Evolutionary conservation across 1,284 basidiomycete genomes (phyloP).

Genomic region (Laetiporus sulphureus): DNA sequence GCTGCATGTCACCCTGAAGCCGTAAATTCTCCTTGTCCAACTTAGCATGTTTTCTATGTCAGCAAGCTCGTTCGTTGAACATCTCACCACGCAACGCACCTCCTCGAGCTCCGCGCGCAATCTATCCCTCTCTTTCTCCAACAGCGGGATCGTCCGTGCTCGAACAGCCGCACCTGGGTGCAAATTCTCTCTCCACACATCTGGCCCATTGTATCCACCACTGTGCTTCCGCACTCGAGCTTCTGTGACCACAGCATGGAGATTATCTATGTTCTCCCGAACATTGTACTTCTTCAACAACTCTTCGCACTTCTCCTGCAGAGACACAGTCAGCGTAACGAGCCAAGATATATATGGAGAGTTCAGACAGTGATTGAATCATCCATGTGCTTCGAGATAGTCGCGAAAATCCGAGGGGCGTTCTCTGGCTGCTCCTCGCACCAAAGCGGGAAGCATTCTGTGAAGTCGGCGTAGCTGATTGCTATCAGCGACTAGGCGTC

Average conservation of each 20-base stretch:
- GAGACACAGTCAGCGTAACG: slow-evolving; percentile 4
- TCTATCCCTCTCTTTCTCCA: slow-evolving; percentile 47
- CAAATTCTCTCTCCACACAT: slow-evolving; percentile 56
- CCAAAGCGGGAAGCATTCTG: slow-evolving; percentile 69
- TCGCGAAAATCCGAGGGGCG: slow-evolving; percentile 57
- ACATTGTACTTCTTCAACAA: slow-evolving; percentile 59
- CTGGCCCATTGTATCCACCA: slow-evolving; percentile 37
- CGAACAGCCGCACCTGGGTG: slow-evolving; percentile 53
- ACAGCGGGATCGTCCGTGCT: slow-evolving; percentile 52
- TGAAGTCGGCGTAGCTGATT: slow-evolving; percentile 66
- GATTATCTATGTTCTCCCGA: slow-evolving; percentile 57
- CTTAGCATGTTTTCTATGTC: slow-evolving; percentile 32
- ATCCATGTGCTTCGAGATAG: slow-evolving; percentile 64
- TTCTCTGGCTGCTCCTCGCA: slow-evolving; percentile 69
- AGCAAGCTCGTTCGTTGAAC: background rate
- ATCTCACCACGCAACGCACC: slow-evolving; percentile 29
- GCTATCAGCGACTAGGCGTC: background rate
- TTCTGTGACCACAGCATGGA: slow-evolving; percentile 63
- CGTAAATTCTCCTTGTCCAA: slow-evolving; percentile 47
- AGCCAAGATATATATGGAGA: no score
- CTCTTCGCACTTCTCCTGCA: slow-evolving; percentile 38
- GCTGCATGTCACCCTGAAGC: slow-evolving; percentile 42
- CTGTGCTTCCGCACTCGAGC: slow-evolving; percentile 55
- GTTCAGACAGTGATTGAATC: slow-evolving; percentile 51
- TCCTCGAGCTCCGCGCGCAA: slow-evolving; percentile 42